Evolutionary conservation across 176 grass and related monocot species (phyloP).

Genomic region (Chloris gayana): DNA sequence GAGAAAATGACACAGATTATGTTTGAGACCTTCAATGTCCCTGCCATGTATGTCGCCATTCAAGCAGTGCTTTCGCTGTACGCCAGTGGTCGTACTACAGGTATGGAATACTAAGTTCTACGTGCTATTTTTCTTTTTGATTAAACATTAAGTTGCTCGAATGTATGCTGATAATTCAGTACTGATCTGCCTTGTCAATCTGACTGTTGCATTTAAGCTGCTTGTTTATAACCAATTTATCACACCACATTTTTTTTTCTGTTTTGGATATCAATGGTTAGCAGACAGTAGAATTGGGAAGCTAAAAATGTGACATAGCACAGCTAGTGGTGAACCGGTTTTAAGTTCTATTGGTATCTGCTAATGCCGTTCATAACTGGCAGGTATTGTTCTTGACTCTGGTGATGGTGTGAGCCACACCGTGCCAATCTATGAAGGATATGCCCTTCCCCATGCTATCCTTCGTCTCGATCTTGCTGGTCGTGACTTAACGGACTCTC

Average conservation of each 20-base stretch:
- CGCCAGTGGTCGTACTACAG: conserved; percentile 43
- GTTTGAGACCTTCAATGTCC: conserved; percentile 44
- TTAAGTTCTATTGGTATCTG: not conserved
- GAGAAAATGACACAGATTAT: conserved; percentile 54
- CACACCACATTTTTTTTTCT: not conserved
- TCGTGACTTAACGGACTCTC: conserved; percentile 37
- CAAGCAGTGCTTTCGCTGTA: conserved; percentile 45
- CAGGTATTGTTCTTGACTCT: conserved; percentile 53
- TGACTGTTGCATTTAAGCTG: not conserved
- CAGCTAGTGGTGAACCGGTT: not conserved
- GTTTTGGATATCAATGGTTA: not conserved
- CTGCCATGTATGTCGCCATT: conserved; percentile 50
- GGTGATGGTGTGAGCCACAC: conserved; percentile 55
- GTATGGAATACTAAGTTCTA: not conserved
- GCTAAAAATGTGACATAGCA: not conserved
- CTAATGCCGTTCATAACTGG: not conserved
- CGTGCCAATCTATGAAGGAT: conserved; percentile 46
- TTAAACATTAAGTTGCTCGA: not conserved
- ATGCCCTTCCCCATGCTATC: conserved; percentile 42
- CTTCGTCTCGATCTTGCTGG: conserved; percentile 51
- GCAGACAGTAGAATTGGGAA: not conserved
- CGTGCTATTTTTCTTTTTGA: not conserved
- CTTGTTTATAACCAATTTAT: not conserved
- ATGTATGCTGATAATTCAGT: not conserved
- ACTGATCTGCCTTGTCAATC: not conserved